Conservation (phyloP, 108 stramenopile species). For the Stephanodiscus minutulus region DNA sequence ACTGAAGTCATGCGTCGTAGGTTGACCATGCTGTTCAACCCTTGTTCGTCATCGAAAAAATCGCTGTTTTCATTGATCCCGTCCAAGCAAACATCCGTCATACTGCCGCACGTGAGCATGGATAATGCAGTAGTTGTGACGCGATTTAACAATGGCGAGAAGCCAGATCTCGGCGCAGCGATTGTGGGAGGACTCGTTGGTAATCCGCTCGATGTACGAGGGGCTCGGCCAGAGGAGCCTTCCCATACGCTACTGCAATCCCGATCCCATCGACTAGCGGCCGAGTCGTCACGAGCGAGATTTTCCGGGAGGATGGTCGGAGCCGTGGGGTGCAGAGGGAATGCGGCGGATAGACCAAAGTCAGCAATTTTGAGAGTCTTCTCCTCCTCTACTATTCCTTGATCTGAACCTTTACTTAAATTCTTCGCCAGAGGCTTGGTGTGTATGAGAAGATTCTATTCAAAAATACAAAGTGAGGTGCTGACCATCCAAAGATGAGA, state of each 20-base stretch:
- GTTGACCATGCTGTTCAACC: conserved; percentile 27
- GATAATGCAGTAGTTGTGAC: conserved; percentile 63
- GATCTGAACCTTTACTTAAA: conserved; percentile 3
- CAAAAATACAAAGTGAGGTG: not conserved
- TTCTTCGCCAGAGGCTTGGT: conserved; percentile 25
- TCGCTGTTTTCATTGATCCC: conserved; percentile 25
- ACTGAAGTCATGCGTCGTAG: conserved; percentile 85
- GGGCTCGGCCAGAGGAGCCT: not conserved
- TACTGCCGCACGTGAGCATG: conserved; percentile 74
- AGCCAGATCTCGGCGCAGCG: conserved; percentile 13
- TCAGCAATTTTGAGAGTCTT: conserved; percentile 92
- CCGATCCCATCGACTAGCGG: conserved; percentile 39
- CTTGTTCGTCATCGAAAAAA: conserved; percentile 20
- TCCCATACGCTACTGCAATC: conserved; percentile 27
- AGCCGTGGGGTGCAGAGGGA: conserved; percentile 30
- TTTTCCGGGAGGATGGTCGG: not conserved
- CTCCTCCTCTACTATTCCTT: conserved; percentile 47
- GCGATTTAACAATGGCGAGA: conserved; percentile 35
- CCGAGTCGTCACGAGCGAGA: conserved; percentile 21
- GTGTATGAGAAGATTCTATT: conserved; percentile 82
- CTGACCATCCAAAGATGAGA: not conserved
- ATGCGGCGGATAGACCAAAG: conserved; percentile 89
- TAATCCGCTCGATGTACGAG: conserved; percentile 13
- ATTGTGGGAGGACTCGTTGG: conserved; percentile 33
- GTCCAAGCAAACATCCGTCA: conserved; percentile 49